Base-by-base conservation (phyloP, 495 filamentous ascomycete species). In the Darksidea phi region DNA sequence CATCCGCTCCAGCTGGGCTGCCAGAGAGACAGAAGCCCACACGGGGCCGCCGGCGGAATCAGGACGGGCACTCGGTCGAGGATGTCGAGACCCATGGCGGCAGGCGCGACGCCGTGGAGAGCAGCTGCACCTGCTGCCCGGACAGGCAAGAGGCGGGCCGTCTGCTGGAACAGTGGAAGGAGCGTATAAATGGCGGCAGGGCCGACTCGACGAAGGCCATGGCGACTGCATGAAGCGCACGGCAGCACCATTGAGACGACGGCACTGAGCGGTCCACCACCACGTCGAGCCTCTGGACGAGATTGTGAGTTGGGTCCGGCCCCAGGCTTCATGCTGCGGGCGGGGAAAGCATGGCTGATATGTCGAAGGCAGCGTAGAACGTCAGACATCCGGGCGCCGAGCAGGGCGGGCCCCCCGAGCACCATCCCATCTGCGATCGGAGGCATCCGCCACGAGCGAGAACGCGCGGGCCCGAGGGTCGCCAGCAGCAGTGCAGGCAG, bases 311-410 rank as follows among this genome's bases (percentile, higher is more conserved):
- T 10, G 28, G 28, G 28, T 32, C 28, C 28, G 28, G 28, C 28
- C 28, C 28, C 28, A 32, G 28, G 28, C 28, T 32, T 49, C 57
- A 52, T 59, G 57, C 57, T 46, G 57, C 36, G 7, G 17, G 21
- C 24, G 13, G 47, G 52, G 46, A 61, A 57, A 66, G 59, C 63
- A 63, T 67, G 50, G 64, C 59, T 67, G 54, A 67, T 60, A 63
- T 67, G 56, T 45, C 61, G 21, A 46, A 50, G 59, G 54, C 48
- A 38, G 23, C 38, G 54, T 58, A 57, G 52, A 54, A 59, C 6
- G 46, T 49, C 20, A 43, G 15, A 32, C 55, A 2, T 10, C 28
- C 46, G 46, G 23, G n/a, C 5, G 15, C 18, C 46, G n/a, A n/a
- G n/a, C n/a, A n/a, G n/a, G n/a, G n/a, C n/a, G n/a, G n/a, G n/a